A percentile compares a stretch with the other conserved stretches of the same genome.
Conservation (phyloP, 2,329 filamentous ascomycete species). For the Ceratocystis alfenasii region DNA sequence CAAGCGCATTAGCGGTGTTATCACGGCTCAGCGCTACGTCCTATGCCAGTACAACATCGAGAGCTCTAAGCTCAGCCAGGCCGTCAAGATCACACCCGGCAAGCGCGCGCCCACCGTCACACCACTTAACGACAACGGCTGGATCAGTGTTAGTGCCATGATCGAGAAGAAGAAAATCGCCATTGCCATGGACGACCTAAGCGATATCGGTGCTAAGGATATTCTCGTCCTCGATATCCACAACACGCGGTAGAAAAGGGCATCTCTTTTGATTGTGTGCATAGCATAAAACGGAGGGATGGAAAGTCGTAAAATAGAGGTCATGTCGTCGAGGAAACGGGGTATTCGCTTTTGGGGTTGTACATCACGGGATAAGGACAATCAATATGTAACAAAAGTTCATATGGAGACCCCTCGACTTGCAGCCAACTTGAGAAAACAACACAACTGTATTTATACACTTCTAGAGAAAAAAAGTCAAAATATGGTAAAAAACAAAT, state of each 20-base stretch:
- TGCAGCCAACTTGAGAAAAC: conserved; percentile 3
- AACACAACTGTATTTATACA: conserved; percentile 21
- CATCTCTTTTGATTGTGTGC: too few relatives aligned
- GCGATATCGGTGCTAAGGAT: conserved; percentile 64
- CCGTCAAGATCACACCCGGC: conserved; percentile 72
- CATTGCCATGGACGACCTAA: conserved; percentile 73
- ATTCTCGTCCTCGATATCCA: conserved; percentile 77
- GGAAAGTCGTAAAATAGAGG: background rate
- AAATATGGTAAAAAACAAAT: conserved; percentile 11
- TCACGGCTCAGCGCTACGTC: conserved; percentile 86
- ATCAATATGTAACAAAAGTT: background rate
- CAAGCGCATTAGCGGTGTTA: conserved; percentile 80
- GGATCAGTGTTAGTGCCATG: conserved; percentile 93
- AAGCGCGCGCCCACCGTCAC: conserved; percentile 89
- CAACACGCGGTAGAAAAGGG: conserved; percentile 48
- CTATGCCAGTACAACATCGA: conserved; percentile 94
- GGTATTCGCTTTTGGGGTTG: conserved; percentile 2
- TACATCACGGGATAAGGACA: conserved; percentile 16
- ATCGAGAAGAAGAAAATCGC: conserved; percentile 80
- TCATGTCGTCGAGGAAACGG: background rate
- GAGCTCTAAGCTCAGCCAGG: conserved; percentile 52
- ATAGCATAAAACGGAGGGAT: conserved; percentile 1
- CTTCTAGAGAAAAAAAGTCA: conserved; percentile 17
- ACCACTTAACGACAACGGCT: conserved; percentile 73
- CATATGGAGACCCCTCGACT: background rate